phyloP scores from a whole-genome alignment of 2,329 filamentous ascomycete species.

The Monascus ruber region DNA sequence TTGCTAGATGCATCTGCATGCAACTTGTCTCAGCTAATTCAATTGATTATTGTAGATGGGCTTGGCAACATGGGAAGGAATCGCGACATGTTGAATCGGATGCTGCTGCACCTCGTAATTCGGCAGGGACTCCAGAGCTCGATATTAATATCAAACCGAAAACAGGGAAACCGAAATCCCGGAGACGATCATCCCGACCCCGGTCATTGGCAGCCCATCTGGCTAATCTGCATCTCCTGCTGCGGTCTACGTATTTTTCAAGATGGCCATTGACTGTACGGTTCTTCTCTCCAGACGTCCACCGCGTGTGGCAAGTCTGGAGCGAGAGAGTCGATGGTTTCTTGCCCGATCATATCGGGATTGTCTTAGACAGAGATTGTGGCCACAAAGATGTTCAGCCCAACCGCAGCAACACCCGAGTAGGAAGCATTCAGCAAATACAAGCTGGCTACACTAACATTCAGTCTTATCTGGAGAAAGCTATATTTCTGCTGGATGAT shows the following conservation, averaged over 20 bases:
- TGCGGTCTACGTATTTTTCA: slow-evolving; percentile 67
- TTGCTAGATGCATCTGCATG: not conserved
- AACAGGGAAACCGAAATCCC: not conserved
- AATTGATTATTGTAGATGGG: slow-evolving; percentile 53
- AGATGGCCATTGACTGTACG: slow-evolving; percentile 73
- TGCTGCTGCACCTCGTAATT: slow-evolving; percentile 22
- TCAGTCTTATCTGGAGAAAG: slow-evolving; percentile 43
- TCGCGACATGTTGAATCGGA: slow-evolving; percentile 64
- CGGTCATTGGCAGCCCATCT: slow-evolving; percentile 57
- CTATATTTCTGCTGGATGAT: slow-evolving; percentile 30
- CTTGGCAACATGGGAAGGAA: slow-evolving; percentile 73
- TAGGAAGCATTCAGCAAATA: slow-evolving; percentile 34
- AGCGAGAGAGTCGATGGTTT: slow-evolving; percentile 38
- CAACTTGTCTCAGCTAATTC: not conserved
- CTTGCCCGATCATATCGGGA: slow-evolving; percentile 38
- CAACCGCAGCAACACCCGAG: slow-evolving; percentile 11
- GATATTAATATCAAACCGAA: slow-evolving; percentile 15
- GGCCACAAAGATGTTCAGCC: slow-evolving; percentile 1
- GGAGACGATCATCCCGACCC: slow-evolving; percentile 34
- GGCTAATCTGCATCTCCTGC: slow-evolving; percentile 68
- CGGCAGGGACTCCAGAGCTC: too few species aligned
- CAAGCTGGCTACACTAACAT: slow-evolving; percentile 43
- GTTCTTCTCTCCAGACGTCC: slow-evolving; percentile 64
- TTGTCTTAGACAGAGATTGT: slow-evolving; percentile 42
- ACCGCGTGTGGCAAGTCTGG: slow-evolving; percentile 56